A percentile compares a stretch with the other conserved stretches of the same genome.
Evolutionary conservation across 73 alveolate species (phyloP).

Genomic region (Uronychia binucleata): DNA sequence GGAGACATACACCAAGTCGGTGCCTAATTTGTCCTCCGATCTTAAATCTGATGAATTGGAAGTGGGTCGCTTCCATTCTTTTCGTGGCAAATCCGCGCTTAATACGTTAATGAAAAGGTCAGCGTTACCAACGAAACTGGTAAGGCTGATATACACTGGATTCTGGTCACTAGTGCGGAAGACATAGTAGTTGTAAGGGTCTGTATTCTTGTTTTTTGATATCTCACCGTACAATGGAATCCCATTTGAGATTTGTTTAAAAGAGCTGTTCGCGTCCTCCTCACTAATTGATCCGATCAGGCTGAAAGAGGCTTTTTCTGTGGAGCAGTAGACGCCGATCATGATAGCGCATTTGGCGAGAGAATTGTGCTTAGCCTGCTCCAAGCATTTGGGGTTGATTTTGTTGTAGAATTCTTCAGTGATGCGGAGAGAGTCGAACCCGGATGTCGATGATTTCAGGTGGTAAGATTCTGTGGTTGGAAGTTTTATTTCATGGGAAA

Average conservation of each 20-base stretch:
- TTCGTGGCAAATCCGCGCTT: too few species aligned
- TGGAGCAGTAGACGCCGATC: not conserved
- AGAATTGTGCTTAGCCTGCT: not conserved
- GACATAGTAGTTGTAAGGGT: not conserved
- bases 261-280: not conserved
- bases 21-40: too few species aligned
- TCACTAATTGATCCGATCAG: not conserved
- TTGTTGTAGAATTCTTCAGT: not conserved
- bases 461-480: not conserved
- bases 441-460: not conserved
- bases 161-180: not conserved
- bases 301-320: not conserved
- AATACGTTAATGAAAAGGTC: not conserved
- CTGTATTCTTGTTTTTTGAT: not conserved
- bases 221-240: not conserved
- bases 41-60: too few species aligned
- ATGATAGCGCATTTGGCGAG: not conserved
- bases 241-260: not conserved
- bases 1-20: too few species aligned
- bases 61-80: too few species aligned
- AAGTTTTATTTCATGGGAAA: not conserved
- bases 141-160: not conserved
- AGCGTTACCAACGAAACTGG: not conserved
- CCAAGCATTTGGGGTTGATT: not conserved
- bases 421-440: not conserved